phyloP scores from a whole-genome alignment of 768 basidiomycete species.

The Calocera cornea region DNA sequence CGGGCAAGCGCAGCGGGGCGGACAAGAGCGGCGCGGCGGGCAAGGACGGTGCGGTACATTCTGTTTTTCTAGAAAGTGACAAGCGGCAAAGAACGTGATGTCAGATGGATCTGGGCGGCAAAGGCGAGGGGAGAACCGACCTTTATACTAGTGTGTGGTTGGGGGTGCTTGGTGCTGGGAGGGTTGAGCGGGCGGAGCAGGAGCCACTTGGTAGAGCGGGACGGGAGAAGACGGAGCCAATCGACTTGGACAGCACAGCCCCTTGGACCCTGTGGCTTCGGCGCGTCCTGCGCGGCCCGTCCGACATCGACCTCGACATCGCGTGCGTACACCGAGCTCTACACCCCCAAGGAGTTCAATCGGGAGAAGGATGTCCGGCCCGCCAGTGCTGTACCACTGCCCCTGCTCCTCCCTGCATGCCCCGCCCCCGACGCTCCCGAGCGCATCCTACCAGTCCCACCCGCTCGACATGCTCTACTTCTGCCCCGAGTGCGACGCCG shows the following conservation, averaged over 20 bases:
- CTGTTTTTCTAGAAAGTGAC: too few relatives aligned
- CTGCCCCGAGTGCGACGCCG: conserved; percentile 95
- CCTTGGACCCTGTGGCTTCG: background rate
- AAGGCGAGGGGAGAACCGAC: background rate
- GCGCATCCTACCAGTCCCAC: conserved; percentile 72
- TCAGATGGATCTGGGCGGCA: too few relatives aligned
- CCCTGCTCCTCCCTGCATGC: conserved; percentile 23
- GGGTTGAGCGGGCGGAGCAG: background rate
- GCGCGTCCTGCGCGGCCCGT: background rate
- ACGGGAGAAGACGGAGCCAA: conserved; percentile 1
- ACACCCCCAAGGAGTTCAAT: too few relatives aligned
- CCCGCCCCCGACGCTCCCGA: conserved; percentile 58
- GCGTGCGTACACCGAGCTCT: background rate
- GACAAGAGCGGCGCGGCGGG: background rate
- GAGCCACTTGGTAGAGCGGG: background rate
- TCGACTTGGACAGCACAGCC: background rate
- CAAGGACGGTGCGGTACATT: background rate
- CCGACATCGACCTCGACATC: background rate
- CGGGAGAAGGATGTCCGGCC: conserved; percentile 2
- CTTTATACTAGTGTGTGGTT: background rate
- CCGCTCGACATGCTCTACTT: conserved; percentile 79
- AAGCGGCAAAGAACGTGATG: too few relatives aligned
- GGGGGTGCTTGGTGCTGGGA: too few relatives aligned
- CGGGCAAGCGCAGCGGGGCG: background rate
- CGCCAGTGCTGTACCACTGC: conserved; percentile 27